Evolutionary conservation across 768 basidiomycete species (phyloP).

Genomic region (Tephrocybe sp.): DNA sequence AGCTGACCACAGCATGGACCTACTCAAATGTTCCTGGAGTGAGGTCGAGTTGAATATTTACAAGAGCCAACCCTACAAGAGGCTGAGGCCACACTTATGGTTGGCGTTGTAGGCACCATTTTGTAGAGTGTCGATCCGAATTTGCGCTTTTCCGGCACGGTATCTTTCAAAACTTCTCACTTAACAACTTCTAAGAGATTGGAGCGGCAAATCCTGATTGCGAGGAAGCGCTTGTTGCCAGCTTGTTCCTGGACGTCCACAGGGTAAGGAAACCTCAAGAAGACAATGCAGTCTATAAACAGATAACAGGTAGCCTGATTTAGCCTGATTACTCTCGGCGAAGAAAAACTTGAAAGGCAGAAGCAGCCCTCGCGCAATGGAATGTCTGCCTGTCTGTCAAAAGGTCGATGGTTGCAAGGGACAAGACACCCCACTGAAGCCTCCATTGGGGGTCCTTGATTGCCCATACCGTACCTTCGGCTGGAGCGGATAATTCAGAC

Average conservation of each 20-base stretch:
- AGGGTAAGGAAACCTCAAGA: not conserved
- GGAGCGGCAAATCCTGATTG: constrained; percentile 1
- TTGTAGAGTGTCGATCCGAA: no score
- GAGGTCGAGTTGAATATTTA: not conserved
- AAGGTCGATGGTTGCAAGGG: not conserved
- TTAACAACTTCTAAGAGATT: not conserved
- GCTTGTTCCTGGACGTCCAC: constrained; percentile 5
- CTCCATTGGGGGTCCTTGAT: no score
- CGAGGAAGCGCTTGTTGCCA: not conserved
- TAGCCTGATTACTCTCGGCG: no score
- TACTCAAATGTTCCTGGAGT: not conserved
- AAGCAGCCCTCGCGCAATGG: not conserved
- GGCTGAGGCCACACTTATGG: not conserved
- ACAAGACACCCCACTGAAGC: not conserved
- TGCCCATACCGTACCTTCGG: no score
- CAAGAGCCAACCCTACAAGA: not conserved
- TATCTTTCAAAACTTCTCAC: no score
- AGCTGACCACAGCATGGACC: not conserved
- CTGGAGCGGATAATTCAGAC: no score
- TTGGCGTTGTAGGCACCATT: no score
- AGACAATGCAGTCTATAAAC: not conserved
- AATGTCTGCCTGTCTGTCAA: not conserved
- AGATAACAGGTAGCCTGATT: no score
- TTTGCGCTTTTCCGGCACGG: no score
- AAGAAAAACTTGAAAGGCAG: not conserved